Percentiles rank a stretch among this genome's conserved stretches.
phyloP scores from a whole-genome alignment of 2,329 filamentous ascomycete species.

The Aspergillus neoniger region DNA sequence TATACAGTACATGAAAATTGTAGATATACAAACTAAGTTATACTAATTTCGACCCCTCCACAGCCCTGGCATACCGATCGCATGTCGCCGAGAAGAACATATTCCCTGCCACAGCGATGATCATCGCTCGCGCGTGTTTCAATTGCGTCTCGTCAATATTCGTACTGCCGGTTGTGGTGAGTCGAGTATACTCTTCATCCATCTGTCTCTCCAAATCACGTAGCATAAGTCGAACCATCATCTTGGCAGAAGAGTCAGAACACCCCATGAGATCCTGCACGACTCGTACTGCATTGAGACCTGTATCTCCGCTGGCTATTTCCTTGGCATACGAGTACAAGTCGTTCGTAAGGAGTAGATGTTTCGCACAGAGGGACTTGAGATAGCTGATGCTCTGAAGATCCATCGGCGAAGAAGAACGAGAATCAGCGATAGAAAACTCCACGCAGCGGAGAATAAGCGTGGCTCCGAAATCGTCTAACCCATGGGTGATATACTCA shows the following conservation, averaged over 20 bases:
- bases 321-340: conserved; percentile 22
- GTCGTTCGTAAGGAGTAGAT: conserved; percentile 19
- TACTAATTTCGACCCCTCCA: conserved; percentile 12
- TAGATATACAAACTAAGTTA: background rate
- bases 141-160: background rate
- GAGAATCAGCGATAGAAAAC: conserved; percentile 5
- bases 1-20: too few species aligned
- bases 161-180: background rate
- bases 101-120: conserved; percentile 16
- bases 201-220: conserved; percentile 16
- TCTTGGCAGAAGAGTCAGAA: conserved; percentile 3
- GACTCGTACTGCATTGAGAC: conserved; percentile 15
- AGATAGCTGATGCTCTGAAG: background rate
- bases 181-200: conserved; percentile 10
- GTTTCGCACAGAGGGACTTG: conserved; percentile 12
- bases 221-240: conserved; percentile 7
- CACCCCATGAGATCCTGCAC: conserved; percentile 9
- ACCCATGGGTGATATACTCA: conserved; percentile 12
- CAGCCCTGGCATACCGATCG: conserved; percentile 11
- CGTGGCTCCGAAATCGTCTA: conserved; percentile 13
- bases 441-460: conserved; percentile 12
- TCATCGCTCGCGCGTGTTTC: conserved; percentile 10
- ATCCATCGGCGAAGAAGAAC: background rate
- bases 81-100: conserved; percentile 21
- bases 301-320: background rate